phyloP scores from a whole-genome alignment of 2,329 filamentous ascomycete genomes.

The Beauveria scarabaeidicola region DNA sequence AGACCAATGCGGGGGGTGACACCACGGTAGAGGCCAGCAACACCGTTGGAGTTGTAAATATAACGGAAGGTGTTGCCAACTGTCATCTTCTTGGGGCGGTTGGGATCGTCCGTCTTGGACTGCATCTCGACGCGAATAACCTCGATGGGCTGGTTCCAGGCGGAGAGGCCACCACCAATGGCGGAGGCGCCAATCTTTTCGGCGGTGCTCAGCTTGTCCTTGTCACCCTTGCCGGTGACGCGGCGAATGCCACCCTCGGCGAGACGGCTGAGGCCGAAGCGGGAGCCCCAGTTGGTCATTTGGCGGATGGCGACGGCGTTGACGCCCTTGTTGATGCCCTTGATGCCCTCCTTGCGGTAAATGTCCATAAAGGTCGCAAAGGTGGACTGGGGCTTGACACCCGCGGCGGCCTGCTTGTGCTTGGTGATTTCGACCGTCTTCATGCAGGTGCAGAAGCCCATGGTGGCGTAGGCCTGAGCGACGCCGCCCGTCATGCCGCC shows the following conservation, averaged over 20 bases:
- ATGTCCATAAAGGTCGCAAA: constrained; percentile 96
- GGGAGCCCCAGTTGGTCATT: constrained; percentile 98
- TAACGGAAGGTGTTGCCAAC: constrained; percentile 79
- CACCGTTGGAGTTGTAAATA: constrained; percentile 82
- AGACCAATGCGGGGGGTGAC: constrained; percentile 90
- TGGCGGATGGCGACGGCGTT: constrained; percentile 97
- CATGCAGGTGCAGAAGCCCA: constrained; percentile 99
- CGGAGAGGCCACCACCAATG: constrained; percentile 86
- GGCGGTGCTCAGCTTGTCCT: constrained; percentile 64
- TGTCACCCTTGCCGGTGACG: constrained; percentile 67
- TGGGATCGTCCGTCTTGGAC: constrained; percentile 96
- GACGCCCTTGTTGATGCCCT: constrained; percentile 96
- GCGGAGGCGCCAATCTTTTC: constrained; percentile 88
- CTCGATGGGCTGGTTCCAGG: constrained; percentile 99
- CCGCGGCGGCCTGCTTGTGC: constrained; percentile 80
- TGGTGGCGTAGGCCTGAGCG: constrained; percentile 96
- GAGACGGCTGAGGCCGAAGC: constrained; percentile 87
- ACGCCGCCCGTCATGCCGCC: constrained; percentile 93
- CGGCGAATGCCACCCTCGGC: constrained; percentile 82
- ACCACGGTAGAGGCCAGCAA: constrained; percentile 91
- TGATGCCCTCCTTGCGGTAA: constrained; percentile 87
- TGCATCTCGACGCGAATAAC: constrained; percentile 99
- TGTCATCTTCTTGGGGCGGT: constrained; percentile 98
- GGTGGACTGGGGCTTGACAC: constrained; percentile 79
- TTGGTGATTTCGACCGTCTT: constrained; percentile 99